Base-by-base conservation (phyloP, 2,329 filamentous ascomycete genomes). In the Cytospora paraplurivora region DNA sequence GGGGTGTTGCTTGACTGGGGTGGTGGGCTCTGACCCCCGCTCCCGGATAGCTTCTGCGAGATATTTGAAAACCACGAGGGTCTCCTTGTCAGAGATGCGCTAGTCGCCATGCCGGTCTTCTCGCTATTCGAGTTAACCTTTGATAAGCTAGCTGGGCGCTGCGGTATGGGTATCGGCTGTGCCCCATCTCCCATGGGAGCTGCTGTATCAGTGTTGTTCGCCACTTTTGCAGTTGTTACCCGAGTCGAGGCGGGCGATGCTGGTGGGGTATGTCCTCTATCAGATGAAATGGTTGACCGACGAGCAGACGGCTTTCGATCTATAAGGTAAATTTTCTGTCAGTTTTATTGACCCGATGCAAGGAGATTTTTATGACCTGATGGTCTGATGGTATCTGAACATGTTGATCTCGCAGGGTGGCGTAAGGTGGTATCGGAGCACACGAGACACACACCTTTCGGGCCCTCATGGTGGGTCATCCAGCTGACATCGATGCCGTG, bases 21-120 rank as follows among this genome's bases (percentile, higher is more conserved):
- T 33, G 64, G 47, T 41, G 67, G 76, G 57, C 70, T 75, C 59
- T 74, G 70, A 21, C 50, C 38, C 41, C 64, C 69, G 59, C 64
- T 70, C 34, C 86, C 87, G 3, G 91, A 93, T 78, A 98, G 97
- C 74, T 96, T 97, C 68, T 92, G 94, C 68, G 92, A 96, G 69
- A 98, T 87, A 72, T 88, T 97, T 62, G 91, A 92, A 72, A 98
- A 93, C 95, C 95, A 99, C 15, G 93, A 97, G 67, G 88, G 88
- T 68, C 92, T 85, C 59, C 86, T 81, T 53, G 80, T 78, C 8
- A 78, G 75, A 1, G 79, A 76, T 19, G 76, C 58, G 70, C 72
- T 65, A 62, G 69, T 33, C 44, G 76, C 68, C 62, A 70, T 72
- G 62, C 72, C 69, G 62, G 69, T 74, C 70, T 72, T 76, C 37